These are phyloP conservation scores for Sporothrix mexicana DNA, from an alignment of 2,329 filamentous ascomycete genomes.

Conservation along the genomic window DNA sequence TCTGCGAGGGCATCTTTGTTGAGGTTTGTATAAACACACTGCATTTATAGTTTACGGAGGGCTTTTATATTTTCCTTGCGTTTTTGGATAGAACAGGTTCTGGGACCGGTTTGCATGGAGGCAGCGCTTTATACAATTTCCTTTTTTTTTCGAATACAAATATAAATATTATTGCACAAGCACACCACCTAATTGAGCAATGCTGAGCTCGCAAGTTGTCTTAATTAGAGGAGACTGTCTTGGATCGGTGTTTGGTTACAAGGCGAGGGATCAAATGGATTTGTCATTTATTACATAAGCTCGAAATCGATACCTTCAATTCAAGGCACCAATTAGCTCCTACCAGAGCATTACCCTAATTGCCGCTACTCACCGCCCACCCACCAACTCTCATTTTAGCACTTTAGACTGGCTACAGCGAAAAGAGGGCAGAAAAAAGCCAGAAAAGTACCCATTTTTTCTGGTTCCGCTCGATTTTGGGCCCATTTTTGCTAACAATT, in stretches of 20 bases:
- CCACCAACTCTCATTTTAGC: constrained; percentile 39
- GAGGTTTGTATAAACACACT: constrained; percentile 18
- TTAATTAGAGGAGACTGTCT: too few relatives aligned
- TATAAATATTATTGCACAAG: not conserved
- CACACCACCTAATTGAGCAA: too few relatives aligned
- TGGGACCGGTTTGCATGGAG: constrained; percentile 16
- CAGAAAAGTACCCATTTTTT: constrained; percentile 10
- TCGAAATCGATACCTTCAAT: not conserved
- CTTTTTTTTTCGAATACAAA: not conserved
- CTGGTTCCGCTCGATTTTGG: constrained; percentile 5
- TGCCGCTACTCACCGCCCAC: constrained; percentile 53
- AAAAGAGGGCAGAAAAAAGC: constrained; percentile 12
- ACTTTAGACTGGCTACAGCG: not conserved
- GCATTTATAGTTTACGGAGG: not conserved
- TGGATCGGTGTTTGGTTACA: too few relatives aligned
- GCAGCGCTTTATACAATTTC: constrained; percentile 10
- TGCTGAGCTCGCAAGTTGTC: too few relatives aligned
- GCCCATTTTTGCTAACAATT: constrained; percentile 30
- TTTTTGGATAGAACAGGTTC: constrained; percentile 23
- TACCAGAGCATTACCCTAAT: constrained; percentile 48
- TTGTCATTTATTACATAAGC: constrained; percentile 24
- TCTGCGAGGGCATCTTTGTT: not conserved
- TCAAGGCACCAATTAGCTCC: constrained; percentile 21
- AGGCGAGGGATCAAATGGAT: too few relatives aligned
- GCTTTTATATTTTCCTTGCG: not conserved